A percentile compares a stretch with the other conserved stretches of the same genome.
Evolutionary conservation across 192 early-diverging fungal genomes (phyloP).

Genomic region (Coemansia sp.): DNA sequence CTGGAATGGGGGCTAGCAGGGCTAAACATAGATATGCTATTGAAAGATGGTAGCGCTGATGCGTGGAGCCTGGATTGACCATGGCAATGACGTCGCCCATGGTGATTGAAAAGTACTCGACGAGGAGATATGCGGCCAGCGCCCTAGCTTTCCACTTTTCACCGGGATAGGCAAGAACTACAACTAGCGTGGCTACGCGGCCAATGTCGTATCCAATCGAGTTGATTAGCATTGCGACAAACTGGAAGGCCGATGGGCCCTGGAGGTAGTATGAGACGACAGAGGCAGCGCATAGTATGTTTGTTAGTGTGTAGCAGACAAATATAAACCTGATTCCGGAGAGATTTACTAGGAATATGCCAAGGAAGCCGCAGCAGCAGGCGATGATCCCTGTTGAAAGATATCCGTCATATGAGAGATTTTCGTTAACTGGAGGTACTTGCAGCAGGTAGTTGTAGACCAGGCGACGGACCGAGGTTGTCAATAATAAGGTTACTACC

Average conservation of each 20-base stretch:
- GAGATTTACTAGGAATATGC: constrained; percentile 33
- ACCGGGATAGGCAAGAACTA: constrained; percentile 32
- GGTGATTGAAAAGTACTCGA: constrained; percentile 31
- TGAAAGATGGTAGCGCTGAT: constrained; percentile 9
- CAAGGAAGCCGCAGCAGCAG: constrained; percentile 20
- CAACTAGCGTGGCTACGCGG: constrained; percentile 31
- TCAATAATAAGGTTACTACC: constrained; percentile 16
- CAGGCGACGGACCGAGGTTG: constrained; percentile 20
- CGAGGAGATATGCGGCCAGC: constrained; percentile 20
- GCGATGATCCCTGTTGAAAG: constrained; percentile 27
- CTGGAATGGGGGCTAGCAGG: constrained; percentile 23
- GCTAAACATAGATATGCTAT: constrained; percentile 17
- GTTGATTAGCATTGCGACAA: constrained; percentile 11
- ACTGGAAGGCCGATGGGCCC: constrained; percentile 8
- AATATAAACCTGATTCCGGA: constrained; percentile 24
- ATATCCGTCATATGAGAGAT: constrained; percentile 27
- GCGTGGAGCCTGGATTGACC: constrained; percentile 9
- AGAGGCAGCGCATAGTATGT: constrained; percentile 21
- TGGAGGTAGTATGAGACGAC: constrained; percentile 22
- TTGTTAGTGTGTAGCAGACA: constrained; percentile 19
- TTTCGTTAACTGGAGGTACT: constrained; percentile 19
- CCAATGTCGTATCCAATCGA: constrained; percentile 21
- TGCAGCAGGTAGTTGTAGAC: constrained; percentile 25
- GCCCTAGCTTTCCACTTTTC: constrained; percentile 38
- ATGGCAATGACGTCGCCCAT: constrained; percentile 32